Percentiles rank a stretch among this genome's conserved stretches.
Evolutionary conservation across 2,329 filamentous ascomycete species (phyloP).

Genomic region (Acrocalymma vagum): DNA sequence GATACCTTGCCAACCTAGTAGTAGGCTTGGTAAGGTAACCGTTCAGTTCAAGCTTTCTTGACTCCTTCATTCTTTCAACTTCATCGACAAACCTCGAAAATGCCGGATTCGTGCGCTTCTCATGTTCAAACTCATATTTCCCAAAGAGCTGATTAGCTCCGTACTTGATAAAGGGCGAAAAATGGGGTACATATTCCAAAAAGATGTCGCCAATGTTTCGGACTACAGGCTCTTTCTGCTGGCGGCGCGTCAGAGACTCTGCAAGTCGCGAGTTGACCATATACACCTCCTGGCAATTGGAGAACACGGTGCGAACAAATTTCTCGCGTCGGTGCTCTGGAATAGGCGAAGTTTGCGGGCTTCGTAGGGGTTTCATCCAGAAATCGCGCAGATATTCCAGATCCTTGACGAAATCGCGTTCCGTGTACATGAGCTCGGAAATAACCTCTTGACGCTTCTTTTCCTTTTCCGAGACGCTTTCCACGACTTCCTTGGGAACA

Average conservation of each 20-base stretch:
- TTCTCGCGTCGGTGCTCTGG: constrained; percentile 86
- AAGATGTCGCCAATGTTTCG: constrained; percentile 93
- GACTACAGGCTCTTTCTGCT: constrained; percentile 90
- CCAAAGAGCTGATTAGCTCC: constrained; percentile 95
- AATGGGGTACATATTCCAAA: constrained; percentile 87
- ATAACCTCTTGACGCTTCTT: constrained; percentile 99
- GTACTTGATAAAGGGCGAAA: constrained; percentile 95
- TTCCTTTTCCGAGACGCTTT: constrained; percentile 87
- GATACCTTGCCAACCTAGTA: constrained; percentile 92
- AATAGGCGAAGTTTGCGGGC: constrained; percentile 77
- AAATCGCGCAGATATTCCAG: constrained; percentile 97
- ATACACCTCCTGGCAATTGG: constrained; percentile 94
- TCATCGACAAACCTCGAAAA: constrained; percentile 96
- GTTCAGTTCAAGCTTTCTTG: constrained; percentile 94
- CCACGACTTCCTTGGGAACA: constrained; percentile 92
- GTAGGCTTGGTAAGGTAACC: constrained; percentile 98
- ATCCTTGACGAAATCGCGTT: constrained; percentile 98
- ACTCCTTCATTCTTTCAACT: constrained; percentile 94
- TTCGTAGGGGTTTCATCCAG: constrained; percentile 92
- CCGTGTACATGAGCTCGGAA: constrained; percentile 97
- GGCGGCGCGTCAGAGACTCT: constrained; percentile 84
- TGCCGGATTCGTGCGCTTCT: constrained; percentile 82
- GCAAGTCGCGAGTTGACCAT: constrained; percentile 89
- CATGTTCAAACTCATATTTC: constrained; percentile 98
- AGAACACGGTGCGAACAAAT: constrained; percentile 94